Evolutionary conservation across 129 eudicot species (phyloP).

Genomic region (Arctium minus): DNA sequence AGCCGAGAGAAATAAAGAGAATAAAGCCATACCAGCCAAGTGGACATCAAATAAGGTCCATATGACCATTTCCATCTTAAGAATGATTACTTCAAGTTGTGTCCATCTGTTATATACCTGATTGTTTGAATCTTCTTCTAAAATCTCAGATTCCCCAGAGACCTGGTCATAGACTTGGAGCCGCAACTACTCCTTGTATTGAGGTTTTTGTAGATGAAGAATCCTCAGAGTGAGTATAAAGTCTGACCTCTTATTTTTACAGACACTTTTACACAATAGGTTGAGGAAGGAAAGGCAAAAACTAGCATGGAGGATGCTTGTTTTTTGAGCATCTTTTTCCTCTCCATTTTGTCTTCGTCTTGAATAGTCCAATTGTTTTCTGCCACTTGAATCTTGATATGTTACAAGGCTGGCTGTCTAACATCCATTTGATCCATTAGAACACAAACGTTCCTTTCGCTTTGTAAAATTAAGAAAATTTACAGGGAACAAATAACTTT

Average conservation of each 20-base stretch:
- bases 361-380: too few species aligned
- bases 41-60: conserved; percentile 86
- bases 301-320: too few species aligned
- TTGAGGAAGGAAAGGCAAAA: too few species aligned
- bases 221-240: conserved; percentile 54
- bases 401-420: too few species aligned
- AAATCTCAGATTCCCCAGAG: conserved; percentile 69
- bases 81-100: neutral
- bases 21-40: conserved; percentile 74
- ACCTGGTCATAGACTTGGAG: conserved; percentile 46
- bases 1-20: conserved; percentile 90
- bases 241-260: neutral
- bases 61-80: neutral
- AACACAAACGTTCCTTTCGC: too few species aligned
- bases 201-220: conserved; percentile 93
- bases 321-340: too few species aligned
- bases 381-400: too few species aligned
- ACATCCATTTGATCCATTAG: too few species aligned
- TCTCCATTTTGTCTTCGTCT: too few species aligned
- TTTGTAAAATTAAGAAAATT: too few species aligned
- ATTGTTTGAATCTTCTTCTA: neutral
- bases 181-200: conserved; percentile 47
- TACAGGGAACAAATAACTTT: too few species aligned
- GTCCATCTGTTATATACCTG: neutral
- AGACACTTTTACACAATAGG: too few species aligned